Base-by-base conservation (phyloP, 768 basidiomycete species). In the Gymnopilus dilepis region DNA sequence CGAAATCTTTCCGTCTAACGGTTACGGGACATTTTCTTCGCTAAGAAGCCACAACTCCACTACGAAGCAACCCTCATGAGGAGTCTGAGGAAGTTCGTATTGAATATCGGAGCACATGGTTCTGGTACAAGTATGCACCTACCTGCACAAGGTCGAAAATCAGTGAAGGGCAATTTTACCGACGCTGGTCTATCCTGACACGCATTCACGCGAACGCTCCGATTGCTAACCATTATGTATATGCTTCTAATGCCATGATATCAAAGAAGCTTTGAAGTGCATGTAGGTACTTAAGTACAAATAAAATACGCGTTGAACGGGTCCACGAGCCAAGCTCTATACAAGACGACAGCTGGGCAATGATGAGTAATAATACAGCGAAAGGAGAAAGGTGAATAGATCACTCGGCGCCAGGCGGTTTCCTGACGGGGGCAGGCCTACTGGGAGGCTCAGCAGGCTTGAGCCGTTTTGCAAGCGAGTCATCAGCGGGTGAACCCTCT, bases 401-500 rank as follows among this genome's bases (percentile, higher is more conserved):
- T 33, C 45, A 58, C 11, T 53, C 37, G 26, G 50, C 50, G 31
- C 51, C 56, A 45, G 51, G 61, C 42, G 40, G 61, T 47, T 65
- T 65, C 33, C 65, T 56, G 21, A 66, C 59, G 33, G 62, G 61
- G 26, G 65, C 61, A 37, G 69, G 69, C 51, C 69, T 69, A 28
- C 45, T 58, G 9, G 69, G 43, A 30, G 69, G 62, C 33, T 81
- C 79, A 43, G 85, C 83, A 50, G 85, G 85, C 69, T 88, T 90
- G 55, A 89, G 62, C 43, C 90, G 84, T 69, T 91, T 91, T 0
- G 84, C 86, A 31, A 90, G 76, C 9, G 87, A 83, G 66, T 87
- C 86, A 19, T 87, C 86, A 0, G 74, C 21, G 21, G 68, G 64
- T 24, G 74, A 71, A 11, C 76, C 78, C 30, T 86, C 86, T 63